These are phyloP conservation scores for Garcia nutans DNA, from an alignment of 345 rosid genomes.

Conservation along the genomic window DNA sequence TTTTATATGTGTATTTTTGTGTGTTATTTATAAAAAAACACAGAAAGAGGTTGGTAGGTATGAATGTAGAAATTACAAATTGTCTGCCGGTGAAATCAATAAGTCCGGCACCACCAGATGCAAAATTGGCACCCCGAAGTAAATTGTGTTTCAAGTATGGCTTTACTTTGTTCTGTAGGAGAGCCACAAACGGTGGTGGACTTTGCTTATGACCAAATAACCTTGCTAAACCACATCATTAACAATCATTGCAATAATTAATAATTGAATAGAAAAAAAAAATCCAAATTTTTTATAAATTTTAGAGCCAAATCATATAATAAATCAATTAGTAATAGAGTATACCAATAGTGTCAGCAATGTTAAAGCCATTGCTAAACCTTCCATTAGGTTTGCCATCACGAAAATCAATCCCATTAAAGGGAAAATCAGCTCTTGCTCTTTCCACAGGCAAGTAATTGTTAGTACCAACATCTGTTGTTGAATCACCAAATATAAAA, in stretches of 20 bases:
- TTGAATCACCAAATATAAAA: not conserved
- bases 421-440: constrained; percentile 23
- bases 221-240: constrained; percentile 18
- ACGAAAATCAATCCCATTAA: constrained; percentile 28
- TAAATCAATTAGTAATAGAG: too few species aligned
- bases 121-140: constrained; percentile 27
- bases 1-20: too few species aligned
- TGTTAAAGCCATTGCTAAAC: constrained; percentile 30
- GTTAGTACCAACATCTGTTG: constrained; percentile 12
- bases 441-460: constrained; percentile 2
- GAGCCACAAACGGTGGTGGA: constrained; percentile 28
- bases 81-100: constrained; percentile 21
- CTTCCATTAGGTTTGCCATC: constrained; percentile 12
- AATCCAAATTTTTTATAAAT: too few species aligned
- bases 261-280: too few species aligned
- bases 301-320: too few species aligned
- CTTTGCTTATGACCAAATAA: constrained; percentile 27
- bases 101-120: constrained; percentile 23
- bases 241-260: too few species aligned
- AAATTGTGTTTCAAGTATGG: not conserved
- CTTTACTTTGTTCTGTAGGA: not conserved
- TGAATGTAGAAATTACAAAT: constrained; percentile 13
- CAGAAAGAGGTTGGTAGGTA: not conserved
- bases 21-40: too few species aligned
- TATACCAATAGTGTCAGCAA: constrained; percentile 24